Conservation (phyloP, 164 flowering plant species). For the Saururus chinensis region DNA sequence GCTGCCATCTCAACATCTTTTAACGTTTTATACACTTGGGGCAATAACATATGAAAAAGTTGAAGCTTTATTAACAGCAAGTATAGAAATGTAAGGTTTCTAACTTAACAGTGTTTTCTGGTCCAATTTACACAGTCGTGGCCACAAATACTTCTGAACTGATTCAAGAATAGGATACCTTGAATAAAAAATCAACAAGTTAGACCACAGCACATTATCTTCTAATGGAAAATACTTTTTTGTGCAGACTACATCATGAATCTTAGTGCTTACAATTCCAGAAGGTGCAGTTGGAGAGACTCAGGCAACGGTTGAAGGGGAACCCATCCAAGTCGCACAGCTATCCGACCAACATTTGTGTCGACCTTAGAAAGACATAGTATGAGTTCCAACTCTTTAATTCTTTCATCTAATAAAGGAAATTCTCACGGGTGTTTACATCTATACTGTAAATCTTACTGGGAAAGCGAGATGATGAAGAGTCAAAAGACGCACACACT, state of each 20-base stretch:
- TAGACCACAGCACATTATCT: background rate
- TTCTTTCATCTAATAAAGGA: background rate
- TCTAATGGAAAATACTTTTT: constrained; percentile 1
- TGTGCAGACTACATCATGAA: background rate
- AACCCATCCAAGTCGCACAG: constrained; percentile 91
- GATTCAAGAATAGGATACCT: constrained; percentile 71
- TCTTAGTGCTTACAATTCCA: constrained; percentile 42
- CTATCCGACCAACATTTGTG: constrained; percentile 80
- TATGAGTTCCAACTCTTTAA: background rate
- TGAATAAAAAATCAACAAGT: constrained; percentile 2
- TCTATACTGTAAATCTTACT: constrained; percentile 35
- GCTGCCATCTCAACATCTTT: no score
- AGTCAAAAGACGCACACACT: constrained; percentile 89
- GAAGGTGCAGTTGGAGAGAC: constrained; percentile 56
- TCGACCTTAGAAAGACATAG: constrained; percentile 46
- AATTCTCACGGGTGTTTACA: background rate
- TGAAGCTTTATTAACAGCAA: no score
- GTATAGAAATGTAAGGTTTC: background rate
- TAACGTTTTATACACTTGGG: background rate
- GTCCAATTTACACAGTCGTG: constrained; percentile 61
- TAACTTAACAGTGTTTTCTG: constrained; percentile 52
- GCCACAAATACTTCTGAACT: constrained; percentile 85
- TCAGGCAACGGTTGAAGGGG: constrained; percentile 79
- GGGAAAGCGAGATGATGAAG: constrained; percentile 98
- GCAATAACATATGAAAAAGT: background rate